phyloP scores from a whole-genome alignment of 2,329 filamentous ascomycete genomes.

The Fusarium chlamydosporum region DNA sequence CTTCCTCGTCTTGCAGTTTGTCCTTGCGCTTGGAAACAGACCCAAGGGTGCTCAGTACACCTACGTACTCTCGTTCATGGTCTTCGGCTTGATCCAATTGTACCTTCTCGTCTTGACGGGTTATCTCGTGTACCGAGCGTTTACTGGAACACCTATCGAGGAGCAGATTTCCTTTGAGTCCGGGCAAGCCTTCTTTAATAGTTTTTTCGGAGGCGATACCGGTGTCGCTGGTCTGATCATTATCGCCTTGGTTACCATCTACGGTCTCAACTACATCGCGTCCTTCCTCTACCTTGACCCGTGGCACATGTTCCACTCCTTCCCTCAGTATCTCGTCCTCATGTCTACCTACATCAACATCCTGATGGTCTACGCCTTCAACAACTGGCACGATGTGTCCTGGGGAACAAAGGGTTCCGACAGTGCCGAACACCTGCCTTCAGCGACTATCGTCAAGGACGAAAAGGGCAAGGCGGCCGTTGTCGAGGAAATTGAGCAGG shows the following conservation, averaged over 20 bases:
- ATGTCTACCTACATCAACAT: constrained; percentile 51
- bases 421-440: constrained; percentile 40
- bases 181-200: constrained; percentile 40
- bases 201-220: constrained; percentile 43
- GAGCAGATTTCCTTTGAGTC: constrained; percentile 44
- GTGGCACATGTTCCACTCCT: constrained; percentile 50
- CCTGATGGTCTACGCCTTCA: constrained; percentile 49
- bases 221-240: constrained; percentile 47
- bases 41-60: constrained; percentile 47
- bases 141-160: constrained; percentile 40
- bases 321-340: constrained; percentile 47
- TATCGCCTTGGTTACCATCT: constrained; percentile 46
- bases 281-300: constrained; percentile 49
- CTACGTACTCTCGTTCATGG: constrained; percentile 46
- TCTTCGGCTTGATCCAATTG: constrained; percentile 44
- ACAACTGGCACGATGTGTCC: constrained; percentile 49
- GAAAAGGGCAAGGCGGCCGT: constrained; percentile 44
- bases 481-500: constrained; percentile 46
- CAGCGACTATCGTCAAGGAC: constrained; percentile 41
- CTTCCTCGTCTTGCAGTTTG: constrained; percentile 46
- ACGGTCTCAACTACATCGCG: constrained; percentile 46
- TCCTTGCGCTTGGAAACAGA: constrained; percentile 46
- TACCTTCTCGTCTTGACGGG: constrained; percentile 46
- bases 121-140: constrained; percentile 47
- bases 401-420: constrained; percentile 49